Base-by-base conservation (phyloP, 1,139 yeast species). In the Candida pseudoviswanathii region DNA sequence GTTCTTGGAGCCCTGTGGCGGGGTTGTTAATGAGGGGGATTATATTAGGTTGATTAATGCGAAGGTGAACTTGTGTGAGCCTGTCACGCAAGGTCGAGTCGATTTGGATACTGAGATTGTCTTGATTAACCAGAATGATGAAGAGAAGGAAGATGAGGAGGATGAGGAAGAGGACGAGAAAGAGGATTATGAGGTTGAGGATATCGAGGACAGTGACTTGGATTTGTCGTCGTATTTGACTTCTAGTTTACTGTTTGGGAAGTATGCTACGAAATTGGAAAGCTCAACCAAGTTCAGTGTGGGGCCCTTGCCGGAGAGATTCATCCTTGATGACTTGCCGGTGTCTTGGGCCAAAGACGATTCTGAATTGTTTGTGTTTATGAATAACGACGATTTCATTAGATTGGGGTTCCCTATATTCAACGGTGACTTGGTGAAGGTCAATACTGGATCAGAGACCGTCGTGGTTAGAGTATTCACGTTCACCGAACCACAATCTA, bases 11-110 rank as follows among this genome's bases (percentile, higher is more conserved):
- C 61, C 54, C 51, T 62, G 56, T n/a, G 77, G 74, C 9, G 58
- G 67, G 6, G 68, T 76, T 11, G 68, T 75, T 2, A 59, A 66
- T 39, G 64, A 65, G 29, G 69, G 68, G 32, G 77, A 73, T 49
- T 47, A 59, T 3, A 62, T 81, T 2, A 61, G 77, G 52, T 61
- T 63, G n/a, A 62, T 81, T 29, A 75, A 79, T 56, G 87, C 85
- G 2, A 60, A 59, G 6, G 77, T 88, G 4, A 63, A 80, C 5
- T 75, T 85, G 32, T 81, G 91, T 61, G 96, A 87, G 56, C 96
- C 96, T 0, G 75, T 82, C 1, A 81, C 80, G 41, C 95, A 87
- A 61, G 96, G 96, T 1, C 57, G 64, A n/a, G 64, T 78, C 2
- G 64, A 65, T 37, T 54, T 54, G 1, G 59, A 60, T 6, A 83